These are phyloP conservation scores for Pleurotus platypus DNA, from an alignment of 768 basidiomycete species.

Conservation along the genomic window DNA sequence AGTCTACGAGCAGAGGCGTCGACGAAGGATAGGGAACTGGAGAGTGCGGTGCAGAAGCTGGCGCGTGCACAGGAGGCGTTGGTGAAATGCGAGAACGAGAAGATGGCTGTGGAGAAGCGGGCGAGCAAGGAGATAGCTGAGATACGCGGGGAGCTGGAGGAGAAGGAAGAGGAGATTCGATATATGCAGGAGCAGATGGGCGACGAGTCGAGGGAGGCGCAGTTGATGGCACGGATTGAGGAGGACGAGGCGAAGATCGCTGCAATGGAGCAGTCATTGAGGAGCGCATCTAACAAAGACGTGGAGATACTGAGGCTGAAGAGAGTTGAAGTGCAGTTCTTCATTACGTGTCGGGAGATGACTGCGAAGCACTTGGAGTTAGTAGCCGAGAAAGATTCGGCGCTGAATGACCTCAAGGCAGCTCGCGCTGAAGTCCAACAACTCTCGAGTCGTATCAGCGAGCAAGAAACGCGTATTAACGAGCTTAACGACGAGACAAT, in stretches of 20 bases:
- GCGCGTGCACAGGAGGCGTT: constrained; percentile 44
- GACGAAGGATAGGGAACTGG: constrained; percentile 43
- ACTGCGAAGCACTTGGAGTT: constrained; percentile 44
- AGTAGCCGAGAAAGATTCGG: constrained; percentile 52
- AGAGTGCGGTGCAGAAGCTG: constrained; percentile 41
- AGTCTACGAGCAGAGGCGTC: constrained; percentile 40
- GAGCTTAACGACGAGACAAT: constrained; percentile 9
- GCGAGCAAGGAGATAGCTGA: constrained; percentile 40
- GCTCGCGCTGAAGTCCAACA: constrained; percentile 27
- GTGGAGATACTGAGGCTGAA: constrained; percentile 37
- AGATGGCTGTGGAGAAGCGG: constrained; percentile 48
- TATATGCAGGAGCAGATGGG: constrained; percentile 38
- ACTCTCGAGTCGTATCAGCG: constrained; percentile 20
- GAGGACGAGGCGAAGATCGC: constrained; percentile 68
- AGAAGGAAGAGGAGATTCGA: constrained; percentile 58
- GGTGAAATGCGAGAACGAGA: constrained; percentile 56
- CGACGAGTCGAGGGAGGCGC: constrained; percentile 51
- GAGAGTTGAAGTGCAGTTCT: constrained; percentile 33
- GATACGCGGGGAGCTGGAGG: constrained; percentile 41
- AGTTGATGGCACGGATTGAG: constrained; percentile 62
- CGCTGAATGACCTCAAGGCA: constrained; percentile 38
- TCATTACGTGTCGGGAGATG: constrained; percentile 33
- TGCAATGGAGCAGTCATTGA: constrained; percentile 48
- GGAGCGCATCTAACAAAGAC: constrained; percentile 34
- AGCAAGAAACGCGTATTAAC: constrained; percentile 17